A percentile compares a stretch with the other conserved stretches of the same genome.
Evolutionary conservation across 768 basidiomycete genomes (phyloP).

Genomic region (Boletellus emodensis): DNA sequence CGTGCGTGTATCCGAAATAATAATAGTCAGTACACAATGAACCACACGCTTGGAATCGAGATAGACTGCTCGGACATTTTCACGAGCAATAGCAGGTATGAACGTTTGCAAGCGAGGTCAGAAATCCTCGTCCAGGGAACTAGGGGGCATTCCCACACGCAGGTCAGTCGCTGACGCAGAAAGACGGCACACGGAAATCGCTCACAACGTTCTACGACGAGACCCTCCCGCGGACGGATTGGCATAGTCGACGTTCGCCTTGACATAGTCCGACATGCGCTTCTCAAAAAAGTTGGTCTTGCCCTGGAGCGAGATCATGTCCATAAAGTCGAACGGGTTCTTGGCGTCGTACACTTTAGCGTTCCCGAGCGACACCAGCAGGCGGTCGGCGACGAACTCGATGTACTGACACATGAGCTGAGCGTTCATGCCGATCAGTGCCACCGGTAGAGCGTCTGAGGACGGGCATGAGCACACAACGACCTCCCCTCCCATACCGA

Average conservation of each 20-base stretch:
- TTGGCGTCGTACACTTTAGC: constrained; percentile 64
- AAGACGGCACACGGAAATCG: background rate
- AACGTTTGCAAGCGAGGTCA: background rate
- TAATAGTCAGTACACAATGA: too few species aligned
- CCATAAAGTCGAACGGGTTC: constrained; percentile 2
- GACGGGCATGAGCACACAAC: background rate
- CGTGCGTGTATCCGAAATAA: too few species aligned
- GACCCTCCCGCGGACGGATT: constrained; percentile 2
- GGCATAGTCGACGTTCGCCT: constrained; percentile 48
- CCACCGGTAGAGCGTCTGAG: constrained; percentile 75
- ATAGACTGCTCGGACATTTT: too few species aligned
- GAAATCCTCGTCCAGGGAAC: constrained; percentile 20
- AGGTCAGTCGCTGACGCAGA: background rate
- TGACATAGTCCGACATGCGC: constrained; percentile 49
- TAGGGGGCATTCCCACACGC: background rate
- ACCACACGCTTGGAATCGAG: too few species aligned
- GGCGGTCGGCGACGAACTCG: constrained; percentile 86
- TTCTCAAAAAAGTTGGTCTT: constrained; percentile 5
- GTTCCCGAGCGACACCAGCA: constrained; percentile 83
- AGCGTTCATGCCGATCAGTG: constrained; percentile 88
- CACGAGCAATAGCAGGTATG: too few species aligned
- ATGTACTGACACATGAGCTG: constrained; percentile 85
- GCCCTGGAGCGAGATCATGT: constrained; percentile 1
- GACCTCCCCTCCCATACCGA: background rate
- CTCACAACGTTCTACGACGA: constrained; percentile 35